A percentile compares a stretch with the other conserved stretches of the same genome.
These are phyloP conservation scores for Phoma sp. DNA, from an alignment of 2,329 filamentous ascomycete species.

Conservation along the genomic window DNA sequence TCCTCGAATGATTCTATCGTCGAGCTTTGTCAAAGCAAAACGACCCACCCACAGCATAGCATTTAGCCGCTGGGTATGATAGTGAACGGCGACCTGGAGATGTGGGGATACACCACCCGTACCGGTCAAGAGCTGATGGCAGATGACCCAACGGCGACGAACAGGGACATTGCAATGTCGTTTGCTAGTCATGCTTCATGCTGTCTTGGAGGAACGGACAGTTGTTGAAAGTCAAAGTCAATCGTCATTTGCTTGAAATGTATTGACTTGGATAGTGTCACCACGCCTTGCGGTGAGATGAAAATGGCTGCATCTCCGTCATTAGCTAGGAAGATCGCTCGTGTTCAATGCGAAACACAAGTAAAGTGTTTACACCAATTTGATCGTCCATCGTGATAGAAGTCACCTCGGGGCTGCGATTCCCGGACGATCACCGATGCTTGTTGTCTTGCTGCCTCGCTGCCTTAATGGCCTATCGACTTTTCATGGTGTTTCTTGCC, in stretches of 20 bases:
- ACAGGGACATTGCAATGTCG: slow-evolving; percentile 8
- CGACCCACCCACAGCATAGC: not conserved
- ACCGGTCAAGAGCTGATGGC: slow-evolving; percentile 11
- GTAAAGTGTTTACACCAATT: not conserved
- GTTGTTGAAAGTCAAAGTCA: not conserved
- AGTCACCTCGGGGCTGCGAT: slow-evolving; percentile 8
- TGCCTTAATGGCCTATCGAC: slow-evolving; percentile 1
- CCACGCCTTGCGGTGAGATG: slow-evolving; percentile 9
- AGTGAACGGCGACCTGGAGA: not conserved
- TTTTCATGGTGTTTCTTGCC: slow-evolving; percentile 6
- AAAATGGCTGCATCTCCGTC: slow-evolving; percentile 2
- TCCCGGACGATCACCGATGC: slow-evolving; percentile 26
- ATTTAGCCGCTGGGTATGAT: not conserved
- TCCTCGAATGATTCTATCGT: not conserved
- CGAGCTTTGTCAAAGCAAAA: not conserved
- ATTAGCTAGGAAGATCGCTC: slow-evolving; percentile 6
- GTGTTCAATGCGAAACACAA: slow-evolving; percentile 9
- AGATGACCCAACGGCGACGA: slow-evolving; percentile 25
- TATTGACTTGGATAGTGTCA: not conserved
- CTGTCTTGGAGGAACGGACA: not conserved
- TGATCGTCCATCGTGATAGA: slow-evolving; percentile 9
- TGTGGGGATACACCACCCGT: slow-evolving; percentile 6
- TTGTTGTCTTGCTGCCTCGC: slow-evolving; percentile 10
- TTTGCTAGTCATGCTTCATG: slow-evolving; percentile 7
- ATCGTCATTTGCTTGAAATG: not conserved